Percentiles rank a stretch among this genome's conserved stretches.
Conservation (phyloP, 106 monocot genomes). For the Acorus gramineus region DNA sequence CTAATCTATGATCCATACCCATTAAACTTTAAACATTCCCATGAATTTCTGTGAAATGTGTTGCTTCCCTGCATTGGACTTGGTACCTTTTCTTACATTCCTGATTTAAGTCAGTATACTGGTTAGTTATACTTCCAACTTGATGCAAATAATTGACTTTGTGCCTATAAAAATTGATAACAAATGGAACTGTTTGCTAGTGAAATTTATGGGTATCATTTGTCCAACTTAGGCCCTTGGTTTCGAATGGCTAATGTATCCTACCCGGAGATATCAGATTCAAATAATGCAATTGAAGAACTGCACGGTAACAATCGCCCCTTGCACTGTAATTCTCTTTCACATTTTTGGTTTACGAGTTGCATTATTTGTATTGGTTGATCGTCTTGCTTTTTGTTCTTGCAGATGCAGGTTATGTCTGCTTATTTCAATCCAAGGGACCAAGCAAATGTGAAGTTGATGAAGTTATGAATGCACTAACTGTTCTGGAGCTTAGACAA, state of each 20-base stretch:
- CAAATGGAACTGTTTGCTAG: too few species aligned
- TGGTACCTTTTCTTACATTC: too few species aligned
- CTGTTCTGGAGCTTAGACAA: constrained; percentile 56
- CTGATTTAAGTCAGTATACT: too few species aligned
- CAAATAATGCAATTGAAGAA: constrained; percentile 48
- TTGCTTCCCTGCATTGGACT: too few species aligned
- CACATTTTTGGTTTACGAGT: neutral
- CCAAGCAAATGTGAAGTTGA: constrained; percentile 31
- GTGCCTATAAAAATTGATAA: too few species aligned
- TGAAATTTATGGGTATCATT: too few species aligned
- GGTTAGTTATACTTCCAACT: too few species aligned
- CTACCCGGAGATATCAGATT: constrained; percentile 67
- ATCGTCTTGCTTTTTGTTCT: constrained; percentile 1
- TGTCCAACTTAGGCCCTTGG: constrained; percentile 64
- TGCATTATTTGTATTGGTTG: neutral
- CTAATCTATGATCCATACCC: too few species aligned
- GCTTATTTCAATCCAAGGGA: constrained; percentile 23
- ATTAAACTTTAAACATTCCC: too few species aligned
- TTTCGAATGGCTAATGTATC: constrained; percentile 64
- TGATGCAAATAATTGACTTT: too few species aligned
- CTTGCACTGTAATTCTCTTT: neutral
- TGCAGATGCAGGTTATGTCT: constrained; percentile 67
- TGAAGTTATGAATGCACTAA: constrained; percentile 61
- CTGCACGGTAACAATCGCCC: constrained; percentile 37
- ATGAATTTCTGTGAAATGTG: too few species aligned